These are phyloP conservation scores for Nothopassalora personata DNA, from an alignment of 2,329 filamentous ascomycete genomes.

Conservation along the genomic window DNA sequence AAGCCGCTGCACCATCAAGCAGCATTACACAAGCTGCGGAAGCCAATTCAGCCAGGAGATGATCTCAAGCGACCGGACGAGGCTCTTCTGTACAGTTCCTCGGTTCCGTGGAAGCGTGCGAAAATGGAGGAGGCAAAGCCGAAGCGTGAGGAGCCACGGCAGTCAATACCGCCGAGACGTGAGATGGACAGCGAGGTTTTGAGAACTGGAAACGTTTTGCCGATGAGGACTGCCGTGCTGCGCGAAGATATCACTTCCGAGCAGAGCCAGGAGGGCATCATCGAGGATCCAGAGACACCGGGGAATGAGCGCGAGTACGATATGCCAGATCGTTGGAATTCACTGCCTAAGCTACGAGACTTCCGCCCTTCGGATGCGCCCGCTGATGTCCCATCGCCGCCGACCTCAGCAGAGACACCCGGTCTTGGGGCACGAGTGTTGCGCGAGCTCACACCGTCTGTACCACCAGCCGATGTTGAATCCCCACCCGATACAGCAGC, in stretches of 20 bases:
- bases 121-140: conserved; percentile 8
- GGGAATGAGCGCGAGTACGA: neutral
- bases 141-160: neutral
- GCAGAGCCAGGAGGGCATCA: neutral
- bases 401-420: conserved; percentile 10
- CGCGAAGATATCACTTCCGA: neutral
- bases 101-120: conserved; percentile 5
- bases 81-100: conserved; percentile 13
- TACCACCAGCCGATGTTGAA: neutral
- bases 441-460: conserved; percentile 10
- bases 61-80: conserved; percentile 18
- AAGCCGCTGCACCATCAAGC: conserved; percentile 12
- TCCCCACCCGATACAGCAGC: conserved; percentile 15
- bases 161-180: conserved; percentile 12
- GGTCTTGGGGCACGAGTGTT: neutral
- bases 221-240: neutral
- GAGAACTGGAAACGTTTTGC: conserved; percentile 15
- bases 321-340: neutral
- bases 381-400: conserved; percentile 6
- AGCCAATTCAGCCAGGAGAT: conserved; percentile 20
- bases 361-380: conserved; percentile 6
- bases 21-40: conserved; percentile 15
- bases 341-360: conserved; percentile 2
- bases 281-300: neutral
- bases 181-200: conserved; percentile 18